Evolutionary conservation across 495 filamentous ascomycete species (phyloP).

Genomic region (Hypoxylon trugodes): DNA sequence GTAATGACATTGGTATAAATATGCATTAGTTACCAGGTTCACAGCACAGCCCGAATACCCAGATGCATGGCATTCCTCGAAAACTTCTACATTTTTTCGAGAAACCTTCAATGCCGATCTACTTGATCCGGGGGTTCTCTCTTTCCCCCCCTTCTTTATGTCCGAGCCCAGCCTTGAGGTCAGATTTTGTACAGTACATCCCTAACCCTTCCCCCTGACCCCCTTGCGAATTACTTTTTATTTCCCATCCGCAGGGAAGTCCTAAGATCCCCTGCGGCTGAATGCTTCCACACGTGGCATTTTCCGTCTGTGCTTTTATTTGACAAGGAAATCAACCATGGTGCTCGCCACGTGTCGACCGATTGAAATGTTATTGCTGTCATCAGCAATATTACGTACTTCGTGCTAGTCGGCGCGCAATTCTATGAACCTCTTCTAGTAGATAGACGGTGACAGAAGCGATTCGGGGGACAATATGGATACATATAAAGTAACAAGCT

Average conservation of each 20-base stretch:
- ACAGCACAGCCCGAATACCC: constrained; percentile 18
- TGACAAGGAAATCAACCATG: constrained; percentile 27
- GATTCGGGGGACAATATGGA: constrained; percentile 6
- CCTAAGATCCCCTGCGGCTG: constrained; percentile 28
- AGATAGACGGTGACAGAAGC: neutral
- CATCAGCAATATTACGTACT: constrained; percentile 25
- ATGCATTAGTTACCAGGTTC: neutral
- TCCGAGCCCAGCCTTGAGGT: neutral
- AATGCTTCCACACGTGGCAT: constrained; percentile 41
- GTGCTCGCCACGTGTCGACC: constrained; percentile 32
- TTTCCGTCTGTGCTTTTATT: constrained; percentile 32
- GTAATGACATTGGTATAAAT: too few relatives aligned
- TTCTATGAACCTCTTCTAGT: neutral
- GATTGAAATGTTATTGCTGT: neutral
- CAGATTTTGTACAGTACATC: constrained; percentile 10
- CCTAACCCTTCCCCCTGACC: neutral
- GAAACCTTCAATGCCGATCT: constrained; percentile 16
- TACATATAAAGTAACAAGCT: neutral
- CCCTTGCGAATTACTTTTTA: constrained; percentile 15
- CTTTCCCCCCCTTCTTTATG: neutral
- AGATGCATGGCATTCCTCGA: constrained; percentile 1
- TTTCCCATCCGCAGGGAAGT: constrained; percentile 4
- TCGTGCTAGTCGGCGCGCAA: neutral
- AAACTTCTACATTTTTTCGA: constrained; percentile 23
- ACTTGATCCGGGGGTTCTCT: neutral